These are phyloP conservation scores for Flaveria robusta DNA, from an alignment of 129 eudicot genomes.

Conservation along the genomic window DNA sequence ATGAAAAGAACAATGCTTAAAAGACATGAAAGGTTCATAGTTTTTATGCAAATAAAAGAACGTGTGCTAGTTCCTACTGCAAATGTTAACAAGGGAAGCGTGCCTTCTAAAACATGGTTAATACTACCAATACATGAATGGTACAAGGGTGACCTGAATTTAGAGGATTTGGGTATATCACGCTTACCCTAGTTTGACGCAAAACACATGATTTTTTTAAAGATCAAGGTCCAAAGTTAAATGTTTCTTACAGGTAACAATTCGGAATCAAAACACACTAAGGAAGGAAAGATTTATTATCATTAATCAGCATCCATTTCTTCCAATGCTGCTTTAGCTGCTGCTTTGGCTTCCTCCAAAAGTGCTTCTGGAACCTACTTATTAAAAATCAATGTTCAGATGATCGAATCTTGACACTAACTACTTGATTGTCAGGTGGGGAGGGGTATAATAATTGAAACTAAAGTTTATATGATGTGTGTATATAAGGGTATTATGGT, in stretches of 20 bases:
- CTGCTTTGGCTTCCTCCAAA: conserved; percentile 84
- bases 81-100: too few relatives aligned
- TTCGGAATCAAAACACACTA: conserved; percentile 7
- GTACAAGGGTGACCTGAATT: too few relatives aligned
- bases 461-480: not conserved
- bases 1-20: too few relatives aligned
- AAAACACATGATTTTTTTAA: too few relatives aligned
- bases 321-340: conserved; percentile 92
- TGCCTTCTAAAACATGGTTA: too few relatives aligned
- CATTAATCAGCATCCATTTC: conserved; percentile 87
- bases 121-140: too few relatives aligned
- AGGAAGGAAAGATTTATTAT: not conserved
- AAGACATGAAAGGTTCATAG: too few relatives aligned
- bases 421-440: not conserved
- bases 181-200: too few relatives aligned
- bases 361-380: conserved; percentile 82
- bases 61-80: too few relatives aligned
- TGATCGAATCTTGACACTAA: not conserved
- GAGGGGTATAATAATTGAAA: not conserved
- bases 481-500: too few relatives aligned
- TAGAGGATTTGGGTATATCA: too few relatives aligned
- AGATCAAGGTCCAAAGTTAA: not conserved
- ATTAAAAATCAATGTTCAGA: not conserved
- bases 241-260: not conserved
- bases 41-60: too few relatives aligned